Conservation (phyloP, 2,329 filamentous ascomycete species). For the Alternaria conjuncta region DNA sequence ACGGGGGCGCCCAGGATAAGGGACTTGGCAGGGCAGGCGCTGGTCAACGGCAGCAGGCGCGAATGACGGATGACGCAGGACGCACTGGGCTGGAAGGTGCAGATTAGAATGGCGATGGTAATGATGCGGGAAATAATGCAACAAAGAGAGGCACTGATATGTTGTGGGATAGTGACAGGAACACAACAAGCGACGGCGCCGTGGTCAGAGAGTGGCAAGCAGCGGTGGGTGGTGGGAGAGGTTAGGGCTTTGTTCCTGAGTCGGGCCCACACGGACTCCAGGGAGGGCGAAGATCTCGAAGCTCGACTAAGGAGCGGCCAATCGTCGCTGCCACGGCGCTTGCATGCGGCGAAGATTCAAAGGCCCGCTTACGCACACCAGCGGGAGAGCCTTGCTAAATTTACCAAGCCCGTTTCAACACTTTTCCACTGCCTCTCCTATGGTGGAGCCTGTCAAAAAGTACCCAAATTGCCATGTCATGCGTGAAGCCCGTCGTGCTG, state of each 20-base stretch:
- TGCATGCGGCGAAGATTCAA: constrained; percentile 26
- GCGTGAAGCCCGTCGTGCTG: not conserved
- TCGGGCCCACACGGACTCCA: constrained; percentile 11
- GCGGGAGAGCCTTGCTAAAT: constrained; percentile 31
- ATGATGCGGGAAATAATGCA: constrained; percentile 1
- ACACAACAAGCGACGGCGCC: constrained; percentile 2
- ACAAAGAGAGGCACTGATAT: not conserved
- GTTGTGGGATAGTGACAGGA: not conserved
- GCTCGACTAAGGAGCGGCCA: constrained; percentile 21
- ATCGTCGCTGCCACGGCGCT: constrained; percentile 25
- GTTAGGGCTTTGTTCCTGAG: constrained; percentile 13
- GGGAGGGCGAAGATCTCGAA: constrained; percentile 27
- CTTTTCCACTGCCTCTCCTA: constrained; percentile 9
- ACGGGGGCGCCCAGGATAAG: constrained; percentile 17
- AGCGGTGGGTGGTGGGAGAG: constrained; percentile 5
- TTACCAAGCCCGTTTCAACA: constrained; percentile 31
- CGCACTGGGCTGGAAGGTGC: not conserved
- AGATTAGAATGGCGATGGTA: not conserved
- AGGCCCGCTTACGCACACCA: constrained; percentile 30
- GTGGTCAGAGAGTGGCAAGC: constrained; percentile 11
- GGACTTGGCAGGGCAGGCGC: constrained; percentile 25
- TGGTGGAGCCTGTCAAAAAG: constrained; percentile 15
- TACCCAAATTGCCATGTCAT: constrained; percentile 10
- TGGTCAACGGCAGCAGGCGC: constrained; percentile 19
- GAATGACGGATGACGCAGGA: constrained; percentile 8